phyloP scores from a whole-genome alignment of 2,329 filamentous ascomycete species.

The Aspergillus fumigatiaffinis region DNA sequence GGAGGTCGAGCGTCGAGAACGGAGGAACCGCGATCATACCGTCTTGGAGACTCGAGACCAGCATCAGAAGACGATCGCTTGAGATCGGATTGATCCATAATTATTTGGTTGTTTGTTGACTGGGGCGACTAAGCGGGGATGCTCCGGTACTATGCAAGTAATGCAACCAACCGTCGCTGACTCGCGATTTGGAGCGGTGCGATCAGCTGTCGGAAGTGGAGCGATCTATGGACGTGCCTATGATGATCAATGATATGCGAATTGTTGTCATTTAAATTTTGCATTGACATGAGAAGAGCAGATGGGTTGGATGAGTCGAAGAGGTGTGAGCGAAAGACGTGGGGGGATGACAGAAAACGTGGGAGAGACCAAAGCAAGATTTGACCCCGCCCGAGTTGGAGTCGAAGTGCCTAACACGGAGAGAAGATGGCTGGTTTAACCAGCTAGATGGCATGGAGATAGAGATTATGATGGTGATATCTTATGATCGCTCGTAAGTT shows the following conservation, averaged over 20 bases:
- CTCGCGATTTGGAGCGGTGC: constrained; percentile 5
- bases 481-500: neutral
- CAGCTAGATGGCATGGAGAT: neutral
- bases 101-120: constrained; percentile 3
- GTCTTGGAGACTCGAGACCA: constrained; percentile 27
- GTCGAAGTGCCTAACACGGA: neutral
- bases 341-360: neutral
- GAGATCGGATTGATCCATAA: constrained; percentile 14
- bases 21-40: constrained; percentile 21
- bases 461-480: neutral
- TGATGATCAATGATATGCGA: neutral
- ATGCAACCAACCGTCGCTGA: constrained; percentile 4
- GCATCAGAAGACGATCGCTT: constrained; percentile 37
- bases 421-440: neutral
- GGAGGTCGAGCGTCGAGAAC: constrained; percentile 18
- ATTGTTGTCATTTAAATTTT: neutral
- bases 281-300: neutral
- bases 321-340: neutral
- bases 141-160: constrained; percentile 20
- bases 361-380: neutral
- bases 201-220: constrained; percentile 3
- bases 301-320: neutral
- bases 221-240: neutral
- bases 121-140: constrained; percentile 18
- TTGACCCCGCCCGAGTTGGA: neutral